Percentiles rank a stretch among this genome's conserved stretches.
phyloP scores from a whole-genome alignment of 257 asterid genomes.

The Ocimum tenuiflorum region DNA sequence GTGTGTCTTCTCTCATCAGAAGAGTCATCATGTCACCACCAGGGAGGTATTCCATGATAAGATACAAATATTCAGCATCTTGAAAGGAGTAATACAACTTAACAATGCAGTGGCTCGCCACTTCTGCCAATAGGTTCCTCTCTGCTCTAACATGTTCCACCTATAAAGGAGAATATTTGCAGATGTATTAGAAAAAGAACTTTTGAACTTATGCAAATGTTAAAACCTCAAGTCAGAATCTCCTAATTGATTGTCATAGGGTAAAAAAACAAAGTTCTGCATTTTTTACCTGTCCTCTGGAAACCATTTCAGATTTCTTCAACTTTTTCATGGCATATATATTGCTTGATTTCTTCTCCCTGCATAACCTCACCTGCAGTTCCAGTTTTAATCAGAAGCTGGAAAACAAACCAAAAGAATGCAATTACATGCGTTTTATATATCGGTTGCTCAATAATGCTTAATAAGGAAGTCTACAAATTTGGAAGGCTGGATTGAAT shows the following conservation, averaged over 20 bases:
- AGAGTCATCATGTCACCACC: constrained; percentile 99
- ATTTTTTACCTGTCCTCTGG: constrained; percentile 69
- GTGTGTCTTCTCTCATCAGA: constrained; percentile 85
- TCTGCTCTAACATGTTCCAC: constrained; percentile 98
- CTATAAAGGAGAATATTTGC: constrained; percentile 30
- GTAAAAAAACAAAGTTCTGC: constrained; percentile 1
- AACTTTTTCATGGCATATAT: constrained; percentile 91
- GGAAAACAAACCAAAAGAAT: background rate
- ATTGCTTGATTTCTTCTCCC: constrained; percentile 80
- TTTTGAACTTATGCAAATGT: background rate
- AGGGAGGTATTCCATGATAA: constrained; percentile 95
- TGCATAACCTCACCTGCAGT: constrained; percentile 71
- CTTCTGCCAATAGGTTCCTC: constrained; percentile 91
- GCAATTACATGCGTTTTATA: background rate
- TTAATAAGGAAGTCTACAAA: background rate
- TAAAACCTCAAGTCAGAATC: background rate
- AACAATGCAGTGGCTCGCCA: constrained; percentile 91
- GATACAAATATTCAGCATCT: constrained; percentile 86
- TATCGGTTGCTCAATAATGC: background rate
- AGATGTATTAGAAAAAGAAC: constrained; percentile 1
- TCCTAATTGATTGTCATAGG: background rate
- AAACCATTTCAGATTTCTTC: constrained; percentile 91
- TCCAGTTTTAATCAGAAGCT: constrained; percentile 17
- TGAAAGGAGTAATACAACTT: constrained; percentile 88
- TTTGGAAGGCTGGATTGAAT: background rate